Base-by-base conservation (phyloP, 345 rosid species). In the Brassica carinata region DNA sequence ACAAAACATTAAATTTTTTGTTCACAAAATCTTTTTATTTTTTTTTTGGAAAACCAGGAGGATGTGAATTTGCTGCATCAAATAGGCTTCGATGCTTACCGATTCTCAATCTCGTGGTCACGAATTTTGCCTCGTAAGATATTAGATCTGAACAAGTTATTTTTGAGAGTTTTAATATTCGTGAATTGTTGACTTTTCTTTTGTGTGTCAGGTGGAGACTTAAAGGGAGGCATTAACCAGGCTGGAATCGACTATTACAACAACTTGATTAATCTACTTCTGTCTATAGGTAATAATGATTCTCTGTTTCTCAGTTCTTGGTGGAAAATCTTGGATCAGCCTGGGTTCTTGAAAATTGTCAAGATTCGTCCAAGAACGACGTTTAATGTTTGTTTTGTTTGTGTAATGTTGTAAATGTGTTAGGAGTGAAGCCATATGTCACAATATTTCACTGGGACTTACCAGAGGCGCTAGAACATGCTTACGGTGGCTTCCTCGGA, bases 21-120 rank as follows among this genome's bases (percentile, higher is more conserved):
- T 62, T 82, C 77, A 80, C 73, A 15, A 62, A 15, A 8, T n/a
- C n/a, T n/a, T n/a, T n/a, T n/a, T n/a, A n/a, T n/a, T n/a, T n/a
- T 7, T 0, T 30, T 71, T 4, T 64, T 85, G 76, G 65, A 81
- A 67, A 75, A 64, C 1, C 74, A 81, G 84, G 59, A 71, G 31
- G 84, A 81, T 58, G 84, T 81, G 66, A 58, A 57, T 65, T 31
- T 81, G 73, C 30, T 81, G 58, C 77, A 76, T 31, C 69, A 81
- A 26, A 79, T 84, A 17, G 90, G 90, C 14, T 82, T 85, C 5
- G 74, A 79, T 75, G 87, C 87, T 36, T 85, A 85, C 23, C 73
- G 90, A 34, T 85, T 87, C 57, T 87, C 90, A 11, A 85, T 87
- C 69, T 87, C 88, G 0, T 87, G 90, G 90, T 76, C 90, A 4